These are phyloP conservation scores for Kokia cookei DNA, from an alignment of 441 rosid genomes.

Conservation along the genomic window DNA sequence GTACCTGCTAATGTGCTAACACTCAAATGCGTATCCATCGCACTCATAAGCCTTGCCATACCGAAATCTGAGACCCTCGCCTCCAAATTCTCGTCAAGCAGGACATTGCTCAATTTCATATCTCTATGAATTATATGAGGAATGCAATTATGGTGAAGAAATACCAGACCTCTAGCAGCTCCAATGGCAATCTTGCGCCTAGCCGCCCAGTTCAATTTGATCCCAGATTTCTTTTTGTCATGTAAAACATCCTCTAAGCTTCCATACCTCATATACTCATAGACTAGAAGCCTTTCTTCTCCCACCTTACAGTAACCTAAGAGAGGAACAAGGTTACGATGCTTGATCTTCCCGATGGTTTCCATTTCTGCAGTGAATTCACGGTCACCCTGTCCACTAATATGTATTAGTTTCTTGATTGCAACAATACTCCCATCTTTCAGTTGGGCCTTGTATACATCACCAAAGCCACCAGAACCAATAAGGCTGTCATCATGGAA, in stretches of 20 bases:
- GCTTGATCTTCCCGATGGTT: slow-evolving; percentile 95
- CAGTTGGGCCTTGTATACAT: slow-evolving; percentile 83
- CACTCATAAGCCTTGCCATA: slow-evolving; percentile 89
- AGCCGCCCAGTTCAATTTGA: slow-evolving; percentile 70
- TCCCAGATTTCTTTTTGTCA: slow-evolving; percentile 52
- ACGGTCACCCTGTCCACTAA: slow-evolving; percentile 93
- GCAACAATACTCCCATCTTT: slow-evolving; percentile 88
- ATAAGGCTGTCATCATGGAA: slow-evolving; percentile 72
- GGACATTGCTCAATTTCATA: slow-evolving; percentile 96
- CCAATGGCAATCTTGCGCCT: slow-evolving; percentile 93
- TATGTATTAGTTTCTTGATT: slow-evolving; percentile 81
- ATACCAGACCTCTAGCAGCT: slow-evolving; percentile 85
- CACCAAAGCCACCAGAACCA: slow-evolving; percentile 97
- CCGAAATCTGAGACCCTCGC: slow-evolving; percentile 98
- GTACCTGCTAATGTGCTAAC: slow-evolving; percentile 98
- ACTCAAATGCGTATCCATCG: slow-evolving; percentile 90
- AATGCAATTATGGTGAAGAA: slow-evolving; percentile 86
- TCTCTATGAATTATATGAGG: slow-evolving; percentile 96
- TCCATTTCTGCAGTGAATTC: slow-evolving; percentile 99
- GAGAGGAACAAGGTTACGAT: slow-evolving; percentile 86
- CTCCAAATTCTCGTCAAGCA: slow-evolving; percentile 74
- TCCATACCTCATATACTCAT: slow-evolving; percentile 92
- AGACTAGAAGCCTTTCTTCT: slow-evolving; percentile 91
- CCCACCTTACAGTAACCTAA: slow-evolving; percentile 93
- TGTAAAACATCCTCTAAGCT: slow-evolving; percentile 93